Conservation (phyloP, 768 basidiomycete species). For the Ramaria sp. region DNA sequence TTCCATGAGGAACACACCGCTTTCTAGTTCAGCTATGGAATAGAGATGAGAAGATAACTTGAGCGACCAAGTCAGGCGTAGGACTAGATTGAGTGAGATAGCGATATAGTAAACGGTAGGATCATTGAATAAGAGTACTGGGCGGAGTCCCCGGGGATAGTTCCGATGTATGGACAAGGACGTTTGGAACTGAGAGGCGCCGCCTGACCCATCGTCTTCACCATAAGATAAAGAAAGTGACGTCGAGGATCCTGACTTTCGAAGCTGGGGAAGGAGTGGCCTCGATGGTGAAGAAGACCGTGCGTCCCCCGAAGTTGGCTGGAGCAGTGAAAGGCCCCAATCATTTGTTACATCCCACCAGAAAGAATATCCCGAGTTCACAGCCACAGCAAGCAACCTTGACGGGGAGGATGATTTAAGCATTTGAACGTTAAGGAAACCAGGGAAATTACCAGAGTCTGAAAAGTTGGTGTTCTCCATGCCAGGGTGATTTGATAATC, state of each 20-base stretch:
- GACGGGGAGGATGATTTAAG: background rate
- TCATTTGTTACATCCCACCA: slow-evolving; percentile 99
- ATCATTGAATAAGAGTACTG: slow-evolving; percentile 67
- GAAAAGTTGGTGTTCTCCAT: slow-evolving; percentile 69
- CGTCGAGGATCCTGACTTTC: slow-evolving; percentile 9
- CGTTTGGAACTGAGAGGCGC: slow-evolving; percentile 33
- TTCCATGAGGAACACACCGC: slow-evolving; percentile 83
- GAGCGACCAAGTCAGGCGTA: slow-evolving; percentile 90
- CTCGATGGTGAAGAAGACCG: slow-evolving; percentile 16
- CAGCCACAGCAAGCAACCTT: slow-evolving; percentile 73
- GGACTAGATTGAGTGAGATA: slow-evolving; percentile 71
- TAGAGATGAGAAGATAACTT: slow-evolving; percentile 84
- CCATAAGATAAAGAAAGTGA: slow-evolving; percentile 10
- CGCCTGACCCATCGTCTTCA: slow-evolving; percentile 7
- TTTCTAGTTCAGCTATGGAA: slow-evolving; percentile 64
- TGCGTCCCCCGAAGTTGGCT: slow-evolving; percentile 19
- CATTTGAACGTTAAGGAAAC: background rate
- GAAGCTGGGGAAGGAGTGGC: slow-evolving; percentile 6
- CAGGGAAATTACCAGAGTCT: slow-evolving; percentile 62
- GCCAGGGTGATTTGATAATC: slow-evolving; percentile 42
- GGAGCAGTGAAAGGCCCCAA: slow-evolving; percentile 83
- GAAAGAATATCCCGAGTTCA: slow-evolving; percentile 92
- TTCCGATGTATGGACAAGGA: slow-evolving; percentile 32
- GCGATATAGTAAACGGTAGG: slow-evolving; percentile 70
- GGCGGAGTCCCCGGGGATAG: slow-evolving; percentile 65